These are phyloP conservation scores for Cubamyces sp. DNA, from an alignment of 768 basidiomycete species.

Conservation along the genomic window DNA sequence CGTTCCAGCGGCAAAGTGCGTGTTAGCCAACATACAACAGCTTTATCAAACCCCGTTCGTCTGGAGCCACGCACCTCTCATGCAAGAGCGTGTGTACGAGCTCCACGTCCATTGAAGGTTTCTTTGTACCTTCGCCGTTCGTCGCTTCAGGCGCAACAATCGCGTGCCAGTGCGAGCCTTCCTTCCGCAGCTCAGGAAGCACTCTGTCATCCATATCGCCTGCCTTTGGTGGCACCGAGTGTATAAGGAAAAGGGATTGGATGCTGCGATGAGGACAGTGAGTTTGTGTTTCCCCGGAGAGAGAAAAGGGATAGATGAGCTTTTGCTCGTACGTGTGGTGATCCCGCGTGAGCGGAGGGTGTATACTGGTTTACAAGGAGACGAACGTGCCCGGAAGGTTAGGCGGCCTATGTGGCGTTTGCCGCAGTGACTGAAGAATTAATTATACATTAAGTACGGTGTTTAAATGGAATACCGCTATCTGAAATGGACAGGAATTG, in stretches of 20 bases:
- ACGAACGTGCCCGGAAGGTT: no score
- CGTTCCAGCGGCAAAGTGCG: conserved; percentile 42
- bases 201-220: no score
- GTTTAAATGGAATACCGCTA: no score
- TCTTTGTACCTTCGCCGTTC: conserved; percentile 35
- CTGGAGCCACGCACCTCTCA: conserved; percentile 64
- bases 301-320: conserved; percentile 66
- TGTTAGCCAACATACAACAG: neutral
- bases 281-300: conserved; percentile 68
- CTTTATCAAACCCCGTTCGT: neutral
- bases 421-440: no score
- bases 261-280: no score
- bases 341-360: conserved; percentile 51
- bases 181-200: conserved; percentile 63
- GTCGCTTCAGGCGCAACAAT: conserved; percentile 79
- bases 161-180: conserved; percentile 88
- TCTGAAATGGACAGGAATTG: no score
- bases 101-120: conserved; percentile 75
- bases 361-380: no score
- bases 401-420: no score
- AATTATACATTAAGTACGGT: no score
- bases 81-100: conserved; percentile 86
- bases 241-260: no score
- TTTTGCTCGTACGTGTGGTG: conserved; percentile 77
- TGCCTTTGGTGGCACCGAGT: no score